Base-by-base conservation (phyloP, 83 land plant genomes). In the Isoetes engelmannii region DNA sequence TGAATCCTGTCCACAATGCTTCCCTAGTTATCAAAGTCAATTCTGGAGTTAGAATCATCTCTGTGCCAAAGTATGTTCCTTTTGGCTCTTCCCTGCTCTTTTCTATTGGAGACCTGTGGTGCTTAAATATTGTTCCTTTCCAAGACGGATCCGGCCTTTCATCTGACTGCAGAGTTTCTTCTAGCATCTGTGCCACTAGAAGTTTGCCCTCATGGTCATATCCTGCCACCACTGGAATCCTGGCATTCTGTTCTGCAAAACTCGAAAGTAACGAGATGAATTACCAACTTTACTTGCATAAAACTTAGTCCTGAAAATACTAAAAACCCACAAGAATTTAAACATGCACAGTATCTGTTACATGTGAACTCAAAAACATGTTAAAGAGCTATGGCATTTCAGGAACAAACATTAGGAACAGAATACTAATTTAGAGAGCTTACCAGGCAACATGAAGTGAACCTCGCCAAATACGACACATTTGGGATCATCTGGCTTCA, bases 1-100 rank as follows among this genome's bases (percentile, higher is more conserved):
- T 73, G 70, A 81, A 81, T 9, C 83, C 83, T 50, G 51, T 79
- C 83, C 83, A 81, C 49, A 48, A 41, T 18, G 74, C 82, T 63
- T 69, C 46, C 45, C 69, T 64, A 37, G 43, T 50, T 50, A 63
- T 57, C 76, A 45, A 37, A 10, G 37, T 55, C 41, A 81, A 63
- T 21, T 47, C 17, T 6, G 77, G 65, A n/a, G 77, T 57, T 53
- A 81, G 45, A 58, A 65, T 77, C 65, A 56, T 79, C 48, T 81
- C 83, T 3, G 47, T 67, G 12, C 83, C 83, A 54, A 63, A 44
- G 61, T 67, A 81, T 12, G 56, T 57, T 43, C 83, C 83, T 45
- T 62, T 17, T 1, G 81, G 83, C 72, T 72, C 81, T 47, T 69
- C 72, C 62, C 83, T 65, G 70, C 28, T 62, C 48, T 59, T 62